Percentiles rank a stretch among this genome's conserved stretches.
Evolutionary conservation across 768 basidiomycete species (phyloP).

Genomic region (Pleurotus giganteus): DNA sequence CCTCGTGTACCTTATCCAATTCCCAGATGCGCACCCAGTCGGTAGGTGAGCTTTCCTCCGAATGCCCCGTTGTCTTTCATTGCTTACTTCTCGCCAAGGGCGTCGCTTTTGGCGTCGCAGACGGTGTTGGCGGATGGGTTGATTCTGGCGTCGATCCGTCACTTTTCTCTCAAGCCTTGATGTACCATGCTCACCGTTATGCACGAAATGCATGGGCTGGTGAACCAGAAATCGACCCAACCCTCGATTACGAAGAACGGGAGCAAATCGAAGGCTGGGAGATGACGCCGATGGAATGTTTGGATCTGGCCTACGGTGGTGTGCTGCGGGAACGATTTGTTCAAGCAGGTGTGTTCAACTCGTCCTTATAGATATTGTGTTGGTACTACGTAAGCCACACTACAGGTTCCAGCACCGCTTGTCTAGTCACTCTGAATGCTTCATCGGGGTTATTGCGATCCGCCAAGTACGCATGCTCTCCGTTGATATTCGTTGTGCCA

Average conservation of each 20-base stretch:
- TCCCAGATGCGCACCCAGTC: slow-evolving; percentile 78
- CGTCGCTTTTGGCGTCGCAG: slow-evolving; percentile 80
- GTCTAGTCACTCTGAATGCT: slow-evolving; percentile 70
- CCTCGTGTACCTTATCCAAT: too few relatives aligned
- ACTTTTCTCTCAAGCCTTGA: slow-evolving; percentile 86
- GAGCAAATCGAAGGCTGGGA: slow-evolving; percentile 76
- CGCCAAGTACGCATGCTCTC: slow-evolving; percentile 64
- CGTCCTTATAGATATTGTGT: slow-evolving; percentile 24
- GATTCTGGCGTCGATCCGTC: slow-evolving; percentile 83
- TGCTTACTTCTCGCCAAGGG: slow-evolving; percentile 51
- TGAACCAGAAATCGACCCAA: slow-evolving; percentile 81
- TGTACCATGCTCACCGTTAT: slow-evolving; percentile 81
- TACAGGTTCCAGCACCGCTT: slow-evolving; percentile 84
- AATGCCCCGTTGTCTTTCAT: slow-evolving; percentile 25
- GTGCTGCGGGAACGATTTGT: slow-evolving; percentile 68
- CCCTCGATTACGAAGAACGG: slow-evolving; percentile 65
- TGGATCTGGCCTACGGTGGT: slow-evolving; percentile 69
- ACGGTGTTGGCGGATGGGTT: slow-evolving; percentile 93
- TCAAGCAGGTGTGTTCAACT: slow-evolving; percentile 54
- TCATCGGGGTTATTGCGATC: slow-evolving; percentile 72
- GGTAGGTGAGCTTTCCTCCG: slow-evolving; percentile 45
- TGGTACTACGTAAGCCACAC: slow-evolving; percentile 13
- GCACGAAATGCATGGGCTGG: slow-evolving; percentile 75
- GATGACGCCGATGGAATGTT: slow-evolving; percentile 66
- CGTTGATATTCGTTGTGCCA: slow-evolving; percentile 10